Percentiles rank a stretch among this genome's conserved stretches.
Conservation (phyloP, 164 flowering plant species). For the Sextonia rubra region DNA sequence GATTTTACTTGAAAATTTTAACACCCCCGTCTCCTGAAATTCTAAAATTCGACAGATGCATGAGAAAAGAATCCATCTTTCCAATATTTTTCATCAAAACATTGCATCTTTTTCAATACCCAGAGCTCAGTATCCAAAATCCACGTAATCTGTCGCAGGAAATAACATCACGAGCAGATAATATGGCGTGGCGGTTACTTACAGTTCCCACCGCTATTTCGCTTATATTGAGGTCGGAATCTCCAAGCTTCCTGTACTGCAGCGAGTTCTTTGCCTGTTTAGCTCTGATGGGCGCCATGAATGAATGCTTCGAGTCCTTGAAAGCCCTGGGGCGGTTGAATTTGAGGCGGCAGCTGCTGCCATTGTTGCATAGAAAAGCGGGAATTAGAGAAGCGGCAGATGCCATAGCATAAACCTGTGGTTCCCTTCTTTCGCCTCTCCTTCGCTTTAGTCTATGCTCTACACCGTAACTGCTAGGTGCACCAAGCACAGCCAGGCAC, state of each 20-base stretch:
- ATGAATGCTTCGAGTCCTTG: not conserved
- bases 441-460: too few species aligned
- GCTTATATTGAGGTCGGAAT: conserved; percentile 77
- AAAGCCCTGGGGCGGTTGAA: conserved; percentile 1
- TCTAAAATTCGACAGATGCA: too few species aligned
- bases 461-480: too few species aligned
- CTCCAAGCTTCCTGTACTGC: conserved; percentile 76
- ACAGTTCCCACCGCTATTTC: conserved; percentile 91
- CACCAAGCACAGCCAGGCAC: too few species aligned
- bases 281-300: conserved; percentile 21
- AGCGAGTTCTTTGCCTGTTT: conserved; percentile 31
- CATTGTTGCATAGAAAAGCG: conserved; percentile 14
- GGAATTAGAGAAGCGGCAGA: conserved; percentile 4
- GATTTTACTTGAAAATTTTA: too few species aligned
- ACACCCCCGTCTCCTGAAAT: not conserved
- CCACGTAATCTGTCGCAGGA: not conserved
- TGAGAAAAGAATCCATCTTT: not conserved
- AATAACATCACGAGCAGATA: not conserved
- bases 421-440: not conserved
- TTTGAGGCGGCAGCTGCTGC: conserved; percentile 16
- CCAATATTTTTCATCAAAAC: not conserved
- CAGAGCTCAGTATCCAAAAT: not conserved
- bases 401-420: conserved; percentile 14
- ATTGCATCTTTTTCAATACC: not conserved
- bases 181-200: conserved; percentile 1